Evolutionary conservation across 2,329 filamentous ascomycete species (phyloP), one percentile per base, ranked within the genome.

Genomic region (Drechslerella stenobrocha): DNA sequence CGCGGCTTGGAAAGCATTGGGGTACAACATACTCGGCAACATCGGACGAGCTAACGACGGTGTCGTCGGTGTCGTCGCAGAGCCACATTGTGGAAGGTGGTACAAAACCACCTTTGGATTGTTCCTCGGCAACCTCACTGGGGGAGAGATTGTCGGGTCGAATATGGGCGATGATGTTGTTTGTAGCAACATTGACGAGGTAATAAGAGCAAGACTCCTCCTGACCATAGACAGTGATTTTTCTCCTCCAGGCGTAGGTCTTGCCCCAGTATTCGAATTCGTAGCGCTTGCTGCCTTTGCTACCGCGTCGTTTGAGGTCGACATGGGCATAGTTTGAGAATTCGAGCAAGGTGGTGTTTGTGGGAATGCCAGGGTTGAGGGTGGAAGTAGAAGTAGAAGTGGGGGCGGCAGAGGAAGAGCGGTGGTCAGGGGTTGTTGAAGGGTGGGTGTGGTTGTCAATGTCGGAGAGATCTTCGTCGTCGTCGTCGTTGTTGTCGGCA

Each of bases 241-340:
- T 82, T 34, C 90, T 84, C 76, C 85, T 88, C 93, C 93, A 97
- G 52, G 83, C 80, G 77, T 97, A 97, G 56, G 80, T 82, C 72
- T 87, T 83, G 23, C 89, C 90, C 93, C 93, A 97, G 81, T 95
- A 96, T 74, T 92, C 87, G 73, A 95, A 96, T 57, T 90, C 88
- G 76, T 96, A 97, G 69, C 84, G 83, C 77, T 90, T 92, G 70
- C 81, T 81, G 44, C 81, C 79, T 71, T 84, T 85, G 51, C 82
- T 79, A 4, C 87, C 87, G 22, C 83, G 81, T 40, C 89, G 84
- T 71, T 83, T 85, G 51, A 98, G 79, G 71, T 96, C 88, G 37
- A 97, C 85, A 73, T 93, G 90, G 1, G 92, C 92, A 75, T 98
- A 98, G 78, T 97, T 98, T 71, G 90, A 95, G 76, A 96, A 98